Evolutionary conservation across 208 protist genomes (phyloP), one percentile per base, ranked within the genome.

Genomic region (Wallacemonas rigidus): DNA sequence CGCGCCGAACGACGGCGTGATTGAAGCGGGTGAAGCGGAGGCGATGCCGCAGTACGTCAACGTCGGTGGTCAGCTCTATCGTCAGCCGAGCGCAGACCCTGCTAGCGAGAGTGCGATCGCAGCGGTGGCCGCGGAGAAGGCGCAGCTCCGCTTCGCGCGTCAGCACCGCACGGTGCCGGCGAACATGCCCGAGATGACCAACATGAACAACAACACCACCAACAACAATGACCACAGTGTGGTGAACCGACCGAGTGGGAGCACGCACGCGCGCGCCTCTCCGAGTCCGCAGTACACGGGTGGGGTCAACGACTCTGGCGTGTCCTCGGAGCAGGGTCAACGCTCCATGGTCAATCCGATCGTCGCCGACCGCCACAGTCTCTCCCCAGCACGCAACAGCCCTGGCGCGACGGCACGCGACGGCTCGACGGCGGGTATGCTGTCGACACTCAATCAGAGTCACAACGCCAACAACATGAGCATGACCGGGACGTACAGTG

Each of bases 21-120:
- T 41, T n/a, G 45, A 67, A 35, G 75, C 12, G 9, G 69, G 65
- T 14, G 75, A 71, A 17, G 60, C 69, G 55, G 76, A 67, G 41
- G 62, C 39, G 45, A 17, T 67, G 38, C 86, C 88, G 64, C 87
- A 85, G 69, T 96, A 92, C 80, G 62, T 96, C 38, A 90, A 89
- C 77, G 80, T 94, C 68, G 89, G 89, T 55, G 89, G 89, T 44
- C 86, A 85, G 63, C 77, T 96, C 36, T 82, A 92, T 68, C 83
- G 89, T 51, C 85, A 90, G 72, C 82, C 72, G 56, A 83, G 45
- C 54, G 71, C 72, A 26, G 40, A 64, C 26, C 51, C 61, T 26
- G 50, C 69, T 65, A 61, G 39, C 56, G 48, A 71, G 45, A 47
- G 74, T 72, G 41, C 62, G 58, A 41, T 72, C 73, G 71, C 76